Base-by-base conservation (phyloP, 2,329 filamentous ascomycete genomes). In the Neurospora sp. region DNA sequence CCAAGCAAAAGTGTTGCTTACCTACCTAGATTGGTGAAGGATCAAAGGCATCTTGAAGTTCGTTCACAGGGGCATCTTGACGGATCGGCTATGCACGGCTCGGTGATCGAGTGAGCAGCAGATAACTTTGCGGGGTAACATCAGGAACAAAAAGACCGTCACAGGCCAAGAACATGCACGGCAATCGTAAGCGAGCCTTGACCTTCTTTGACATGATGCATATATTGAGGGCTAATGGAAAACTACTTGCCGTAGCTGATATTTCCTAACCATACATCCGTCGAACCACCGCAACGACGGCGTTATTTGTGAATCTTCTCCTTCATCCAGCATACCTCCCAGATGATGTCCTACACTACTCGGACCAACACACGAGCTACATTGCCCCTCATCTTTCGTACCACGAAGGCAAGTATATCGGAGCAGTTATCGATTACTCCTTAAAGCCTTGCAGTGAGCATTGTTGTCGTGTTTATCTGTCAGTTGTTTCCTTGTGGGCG, bases 401-500 rank as follows among this genome's bases (percentile, higher is more conserved):
- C 46, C 11, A 52, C 19, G 15, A 57, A 15, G 46, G 46, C 12
- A 6, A 17, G 12, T 33, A 57, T 28, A 6, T 57, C 23, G 46
- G 46, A 33, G 46, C 23, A 57, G 23, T 28, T 33, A 57, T 57
- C 23, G 46, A 3, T 57, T 57, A 23, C 12, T 17, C 12, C 6
- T 17, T 33, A 5, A 17, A 33, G 46, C 23, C 46, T 57, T 57
- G 66, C 39, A 67, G 40, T 23, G 40, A 36, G 66, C 36, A 57
- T 38, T 36, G 41, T 10, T 19, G 17, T 12, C 28, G 11, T 12
- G 17, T 8, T 57, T 66, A 69, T 11, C 28, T 43, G 38, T 28
- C n/a, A 17, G 33, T 40, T 4, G 67, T 38, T 19, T 69, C 72
- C 69, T 76, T 73, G 46, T 57, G 46, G 15, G 46, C 23, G 66